Conservation (phyloP, 1,284 basidiomycete species). For the Ustilago shanxiensis region DNA sequence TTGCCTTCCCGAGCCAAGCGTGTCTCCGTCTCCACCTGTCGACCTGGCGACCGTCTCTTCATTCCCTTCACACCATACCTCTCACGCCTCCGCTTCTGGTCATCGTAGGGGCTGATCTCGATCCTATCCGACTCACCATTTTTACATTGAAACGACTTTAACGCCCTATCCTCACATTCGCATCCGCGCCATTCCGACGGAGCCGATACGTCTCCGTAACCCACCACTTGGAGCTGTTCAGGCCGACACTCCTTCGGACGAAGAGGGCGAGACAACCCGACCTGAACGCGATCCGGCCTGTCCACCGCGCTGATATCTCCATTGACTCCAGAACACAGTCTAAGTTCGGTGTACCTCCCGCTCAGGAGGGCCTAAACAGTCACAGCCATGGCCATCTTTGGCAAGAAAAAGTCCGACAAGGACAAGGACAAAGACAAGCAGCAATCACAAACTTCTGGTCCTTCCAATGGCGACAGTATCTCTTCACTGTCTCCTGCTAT, state of each 20-base stretch:
- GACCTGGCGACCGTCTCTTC: not conserved
- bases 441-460: slow-evolving; percentile 11
- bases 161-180: slow-evolving; percentile 1
- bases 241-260: not conserved
- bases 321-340: not conserved
- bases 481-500: slow-evolving; percentile 46
- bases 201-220: not conserved
- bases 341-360: not conserved
- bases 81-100: slow-evolving; percentile 7
- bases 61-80: slow-evolving; percentile 7
- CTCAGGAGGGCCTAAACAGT: not conserved
- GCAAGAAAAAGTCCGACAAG: slow-evolving; percentile 66
- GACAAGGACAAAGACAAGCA: slow-evolving; percentile 45
- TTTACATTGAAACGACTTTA: slow-evolving; percentile 9
- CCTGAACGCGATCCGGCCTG: not conserved
- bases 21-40: not conserved
- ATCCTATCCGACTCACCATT: not conserved
- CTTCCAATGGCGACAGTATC: slow-evolving; percentile 42
- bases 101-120: slow-evolving; percentile 10
- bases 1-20: not conserved
- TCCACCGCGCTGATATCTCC: not conserved
- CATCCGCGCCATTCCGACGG: not conserved
- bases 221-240: not conserved
- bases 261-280: not conserved
- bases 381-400: slow-evolving; percentile 64